Evolutionary conservation across 2,329 filamentous ascomycete genomes (phyloP).

Genomic region (Diatrype stigma): DNA sequence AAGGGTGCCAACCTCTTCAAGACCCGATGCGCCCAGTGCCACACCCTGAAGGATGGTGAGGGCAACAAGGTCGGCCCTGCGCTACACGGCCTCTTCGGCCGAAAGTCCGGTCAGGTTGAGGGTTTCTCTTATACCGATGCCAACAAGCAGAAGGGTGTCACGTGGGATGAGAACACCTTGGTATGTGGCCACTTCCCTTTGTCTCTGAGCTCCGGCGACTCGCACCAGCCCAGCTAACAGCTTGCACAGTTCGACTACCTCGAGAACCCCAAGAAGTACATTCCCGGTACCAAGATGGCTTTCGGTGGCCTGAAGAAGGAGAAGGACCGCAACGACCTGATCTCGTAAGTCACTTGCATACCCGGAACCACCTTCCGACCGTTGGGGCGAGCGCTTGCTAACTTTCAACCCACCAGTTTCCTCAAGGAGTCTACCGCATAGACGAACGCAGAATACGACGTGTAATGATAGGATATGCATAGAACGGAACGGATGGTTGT

Average conservation of each 20-base stretch:
- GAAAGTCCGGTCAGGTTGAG: constrained; percentile 85
- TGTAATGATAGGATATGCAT: constrained; percentile 32
- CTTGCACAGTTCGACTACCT: constrained; percentile 81
- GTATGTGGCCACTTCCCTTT: constrained; percentile 45
- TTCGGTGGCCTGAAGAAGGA: constrained; percentile 99
- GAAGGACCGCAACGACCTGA: constrained; percentile 98
- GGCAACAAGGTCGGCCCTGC: constrained; percentile 98
- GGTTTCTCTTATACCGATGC: constrained; percentile 98
- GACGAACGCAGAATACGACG: constrained; percentile 32
- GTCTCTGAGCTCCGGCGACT: neutral
- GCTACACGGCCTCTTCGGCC: constrained; percentile 95
- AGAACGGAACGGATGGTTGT: constrained; percentile 28
- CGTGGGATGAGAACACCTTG: constrained; percentile 81
- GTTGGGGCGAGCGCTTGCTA: neutral
- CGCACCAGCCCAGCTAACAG: constrained; percentile 14
- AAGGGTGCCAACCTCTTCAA: constrained; percentile 99
- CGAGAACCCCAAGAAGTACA: constrained; percentile 99
- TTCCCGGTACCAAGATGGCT: constrained; percentile 99
- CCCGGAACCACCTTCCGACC: neutral
- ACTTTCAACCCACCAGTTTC: constrained; percentile 44
- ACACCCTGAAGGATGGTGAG: constrained; percentile 86
- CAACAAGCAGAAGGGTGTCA: constrained; percentile 96
- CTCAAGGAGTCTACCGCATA: constrained; percentile 68
- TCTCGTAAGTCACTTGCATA: constrained; percentile 66
- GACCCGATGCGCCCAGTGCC: constrained; percentile 97